These are phyloP conservation scores for Ascodesmis nigricans DNA, from an alignment of 495 filamentous ascomycete genomes.

Conservation along the genomic window DNA sequence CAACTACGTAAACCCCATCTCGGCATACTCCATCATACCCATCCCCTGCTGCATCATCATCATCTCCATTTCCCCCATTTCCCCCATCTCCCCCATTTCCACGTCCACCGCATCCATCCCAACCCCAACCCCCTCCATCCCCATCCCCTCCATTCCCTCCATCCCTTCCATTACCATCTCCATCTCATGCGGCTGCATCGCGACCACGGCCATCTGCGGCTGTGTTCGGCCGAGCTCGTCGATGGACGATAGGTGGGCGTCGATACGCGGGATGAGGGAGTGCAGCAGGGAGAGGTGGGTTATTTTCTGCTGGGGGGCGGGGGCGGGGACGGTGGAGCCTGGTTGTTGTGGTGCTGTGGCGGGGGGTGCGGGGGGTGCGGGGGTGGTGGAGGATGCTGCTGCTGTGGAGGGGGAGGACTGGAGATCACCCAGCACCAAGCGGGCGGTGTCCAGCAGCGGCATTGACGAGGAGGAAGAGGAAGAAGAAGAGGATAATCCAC, in stretches of 20 bases:
- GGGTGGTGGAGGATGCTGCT: too few species aligned
- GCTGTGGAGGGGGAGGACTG: too few species aligned
- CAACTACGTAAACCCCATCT: neutral
- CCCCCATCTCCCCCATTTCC: conserved; percentile 1
- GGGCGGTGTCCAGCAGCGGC: too few species aligned
- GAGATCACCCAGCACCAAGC: too few species aligned
- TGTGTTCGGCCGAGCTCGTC: too few species aligned
- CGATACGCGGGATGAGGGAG: too few species aligned
- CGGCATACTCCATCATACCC: neutral
- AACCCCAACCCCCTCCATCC: conserved; percentile 1
- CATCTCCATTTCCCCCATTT: conserved; percentile 1
- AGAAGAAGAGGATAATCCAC: too few species aligned
- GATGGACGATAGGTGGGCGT: too few species aligned
- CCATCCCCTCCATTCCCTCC: neutral
- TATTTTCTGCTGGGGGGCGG: conserved; percentile 26
- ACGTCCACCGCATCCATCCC: neutral
- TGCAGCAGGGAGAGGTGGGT: too few species aligned
- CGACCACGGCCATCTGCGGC: neutral
- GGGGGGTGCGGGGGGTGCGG: too few species aligned
- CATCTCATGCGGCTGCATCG: neutral
- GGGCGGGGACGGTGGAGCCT: conserved; percentile 38
- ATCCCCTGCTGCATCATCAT: neutral
- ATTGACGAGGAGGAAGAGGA: too few species aligned
- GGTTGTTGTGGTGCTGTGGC: too few species aligned
- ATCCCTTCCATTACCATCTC: conserved; percentile 1